Base-by-base conservation (phyloP, 495 filamentous ascomycete species). In the Aspergillus indologenus region DNA sequence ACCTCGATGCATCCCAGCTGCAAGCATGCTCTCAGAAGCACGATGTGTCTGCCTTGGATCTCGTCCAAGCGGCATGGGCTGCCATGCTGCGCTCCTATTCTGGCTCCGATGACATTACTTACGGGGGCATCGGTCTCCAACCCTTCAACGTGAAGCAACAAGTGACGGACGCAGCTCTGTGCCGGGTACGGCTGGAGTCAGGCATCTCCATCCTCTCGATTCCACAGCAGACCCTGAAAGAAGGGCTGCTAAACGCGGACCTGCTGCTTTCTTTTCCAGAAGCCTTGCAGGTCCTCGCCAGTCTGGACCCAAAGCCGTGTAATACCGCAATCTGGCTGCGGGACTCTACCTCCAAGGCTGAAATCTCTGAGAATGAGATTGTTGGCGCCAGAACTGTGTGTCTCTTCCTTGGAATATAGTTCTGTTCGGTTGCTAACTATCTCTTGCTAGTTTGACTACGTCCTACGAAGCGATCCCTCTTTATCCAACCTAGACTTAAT, bases 51-150 rank as follows among this genome's bases (percentile, higher is more conserved):
- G 47, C 74, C 9, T 65, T 72, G 17, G 73, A 67, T 55, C 65
- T 75, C 18, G 61, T 80, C 46, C 75, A 81, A 49, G 66, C 77
- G 43, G 76, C 70, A 18, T 82, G 80, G 80, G 73, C 72, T 19
- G 52, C 81, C 7, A 71, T 81, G 0, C 66, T 82, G 47, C 67
- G 71, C 42, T 66, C 59, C 7, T 81, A 80, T 58, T 77, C 77
- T 2, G 69, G 69, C 7, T 73, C 73, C 14, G 71, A 80, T 26
- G 70, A 77, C 29, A 69, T 81, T 21, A 58, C 57, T 29, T 62
- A 58, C 48, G 60, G 54, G 34, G 55, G 49, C 43, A 54, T 62
- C 54, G 60, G 60, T 20, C 54, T 62, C 47, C 49, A 62, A 17
- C 54, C 42, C n/a, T 54, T 20, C n/a, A 57, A 19, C 23, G 20